Conservation (phyloP, 2,329 filamentous ascomycete species). For the Ophiostoma novo-ulmi region DNA sequence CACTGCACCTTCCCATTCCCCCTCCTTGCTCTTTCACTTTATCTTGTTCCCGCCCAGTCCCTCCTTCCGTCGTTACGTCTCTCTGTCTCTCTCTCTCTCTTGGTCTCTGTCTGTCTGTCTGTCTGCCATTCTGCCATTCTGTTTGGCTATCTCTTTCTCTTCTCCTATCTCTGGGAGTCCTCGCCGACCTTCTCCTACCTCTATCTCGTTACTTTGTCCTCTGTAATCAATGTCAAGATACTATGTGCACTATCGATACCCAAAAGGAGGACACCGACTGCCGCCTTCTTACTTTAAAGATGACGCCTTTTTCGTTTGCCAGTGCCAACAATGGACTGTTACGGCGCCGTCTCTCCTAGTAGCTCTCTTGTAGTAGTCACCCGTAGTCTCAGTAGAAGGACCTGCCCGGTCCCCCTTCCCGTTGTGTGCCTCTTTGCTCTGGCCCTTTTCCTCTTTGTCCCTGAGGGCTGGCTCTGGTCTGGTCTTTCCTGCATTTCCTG, state of each 20-base stretch:
- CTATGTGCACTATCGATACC: background rate
- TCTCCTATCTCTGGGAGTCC: background rate
- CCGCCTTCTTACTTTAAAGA: constrained; percentile 13
- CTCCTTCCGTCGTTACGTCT: background rate
- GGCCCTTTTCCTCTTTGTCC: constrained; percentile 6
- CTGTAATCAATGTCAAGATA: background rate
- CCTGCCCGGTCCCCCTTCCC: constrained; percentile 18
- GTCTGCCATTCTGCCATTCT: too few relatives aligned
- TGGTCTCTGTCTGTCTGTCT: background rate
- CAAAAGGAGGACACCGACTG: background rate
- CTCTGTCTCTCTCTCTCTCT: background rate
- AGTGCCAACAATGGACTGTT: constrained; percentile 14
- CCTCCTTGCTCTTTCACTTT: background rate
- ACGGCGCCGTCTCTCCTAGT: constrained; percentile 20
- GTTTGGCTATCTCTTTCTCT: too few relatives aligned
- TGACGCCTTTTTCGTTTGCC: constrained; percentile 14
- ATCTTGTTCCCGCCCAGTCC: background rate
- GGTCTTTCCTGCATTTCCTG: background rate
- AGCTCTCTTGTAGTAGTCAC: constrained; percentile 17
- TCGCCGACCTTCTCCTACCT: background rate
- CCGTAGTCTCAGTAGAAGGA: constrained; percentile 23
- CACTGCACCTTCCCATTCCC: background rate
- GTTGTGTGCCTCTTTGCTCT: constrained; percentile 17
- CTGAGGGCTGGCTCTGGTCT: background rate
- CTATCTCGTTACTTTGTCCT: background rate